Percentiles rank a stretch among this genome's conserved stretches.
These are phyloP conservation scores for Coemansia sp. DNA, from an alignment of 192 early-diverging fungal species.

Conservation along the genomic window DNA sequence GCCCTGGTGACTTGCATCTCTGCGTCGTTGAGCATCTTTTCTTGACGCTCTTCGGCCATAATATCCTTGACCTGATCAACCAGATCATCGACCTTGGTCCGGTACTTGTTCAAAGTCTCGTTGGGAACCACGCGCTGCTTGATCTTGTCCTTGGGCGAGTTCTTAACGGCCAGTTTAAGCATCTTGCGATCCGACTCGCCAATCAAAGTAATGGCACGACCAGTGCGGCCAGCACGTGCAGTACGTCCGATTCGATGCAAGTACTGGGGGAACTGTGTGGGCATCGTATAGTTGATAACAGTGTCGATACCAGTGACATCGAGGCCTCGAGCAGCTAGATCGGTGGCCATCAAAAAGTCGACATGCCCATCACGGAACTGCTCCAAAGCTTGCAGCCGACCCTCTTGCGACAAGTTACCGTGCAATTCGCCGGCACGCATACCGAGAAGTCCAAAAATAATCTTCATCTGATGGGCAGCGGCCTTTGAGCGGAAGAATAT, in stretches of 20 bases:
- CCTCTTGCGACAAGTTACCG: slow-evolving; percentile 91
- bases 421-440: slow-evolving; percentile 91
- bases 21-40: slow-evolving; percentile 74
- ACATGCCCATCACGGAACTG: slow-evolving; percentile 82
- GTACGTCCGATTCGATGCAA: slow-evolving; percentile 96
- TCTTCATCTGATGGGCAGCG: slow-evolving; percentile 97
- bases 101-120: slow-evolving; percentile 76
- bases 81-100: slow-evolving; percentile 69
- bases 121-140: slow-evolving; percentile 88
- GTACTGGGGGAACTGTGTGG: slow-evolving; percentile 87
- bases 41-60: slow-evolving; percentile 74
- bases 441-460: slow-evolving; percentile 89
- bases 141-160: slow-evolving; percentile 70
- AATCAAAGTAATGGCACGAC: slow-evolving; percentile 87
- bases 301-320: slow-evolving; percentile 97
- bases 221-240: slow-evolving; percentile 84
- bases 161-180: slow-evolving; percentile 91
- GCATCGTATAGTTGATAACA: slow-evolving; percentile 99
- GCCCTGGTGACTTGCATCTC: slow-evolving; percentile 92
- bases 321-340: slow-evolving; percentile 94
- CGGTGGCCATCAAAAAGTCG: slow-evolving; percentile 92
- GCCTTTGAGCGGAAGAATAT: slow-evolving; percentile 95
- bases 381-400: slow-evolving; percentile 88
- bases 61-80: slow-evolving; percentile 67
- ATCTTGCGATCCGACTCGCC: slow-evolving; percentile 93